Conservation (phyloP, 208 protist species). For the Naegleria fowleri region DNA sequence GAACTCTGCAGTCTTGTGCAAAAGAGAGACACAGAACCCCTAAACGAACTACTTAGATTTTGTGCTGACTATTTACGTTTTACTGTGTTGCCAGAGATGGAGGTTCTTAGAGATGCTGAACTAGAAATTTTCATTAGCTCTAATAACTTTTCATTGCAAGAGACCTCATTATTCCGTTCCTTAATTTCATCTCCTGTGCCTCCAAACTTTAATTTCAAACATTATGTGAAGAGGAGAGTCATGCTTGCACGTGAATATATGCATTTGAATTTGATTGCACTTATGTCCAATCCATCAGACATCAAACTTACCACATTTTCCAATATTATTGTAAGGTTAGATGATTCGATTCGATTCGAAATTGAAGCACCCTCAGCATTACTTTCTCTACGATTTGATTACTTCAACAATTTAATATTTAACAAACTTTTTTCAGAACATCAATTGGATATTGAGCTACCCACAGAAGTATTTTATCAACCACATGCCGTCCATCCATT, state of each 20-base stretch:
- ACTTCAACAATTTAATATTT: neutral
- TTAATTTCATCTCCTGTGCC: neutral
- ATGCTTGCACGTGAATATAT: neutral
- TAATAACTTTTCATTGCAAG: neutral
- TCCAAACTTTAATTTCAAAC: neutral
- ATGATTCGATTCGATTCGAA: neutral
- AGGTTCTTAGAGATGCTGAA: neutral
- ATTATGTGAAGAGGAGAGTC: neutral
- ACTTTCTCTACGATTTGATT: neutral
- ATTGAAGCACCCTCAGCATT: neutral
- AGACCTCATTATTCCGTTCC: neutral
- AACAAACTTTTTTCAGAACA: neutral
- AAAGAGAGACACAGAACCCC: no score
- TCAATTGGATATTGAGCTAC: neutral
- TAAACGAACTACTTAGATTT: neutral
- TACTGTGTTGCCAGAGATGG: neutral
- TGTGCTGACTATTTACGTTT: neutral
- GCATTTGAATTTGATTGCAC: neutral
- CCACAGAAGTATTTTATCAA: neutral
- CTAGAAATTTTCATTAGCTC: neutral
- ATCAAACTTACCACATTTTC: no score
- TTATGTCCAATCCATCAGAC: neutral
- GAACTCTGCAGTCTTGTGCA: neutral
- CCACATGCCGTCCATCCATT: neutral
- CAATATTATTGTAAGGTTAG: neutral